Percentiles rank a stretch among this genome's conserved stretches.
These are phyloP conservation scores for Gigaspora rosea DNA, from an alignment of 192 early-diverging fungal species.

Conservation along the genomic window DNA sequence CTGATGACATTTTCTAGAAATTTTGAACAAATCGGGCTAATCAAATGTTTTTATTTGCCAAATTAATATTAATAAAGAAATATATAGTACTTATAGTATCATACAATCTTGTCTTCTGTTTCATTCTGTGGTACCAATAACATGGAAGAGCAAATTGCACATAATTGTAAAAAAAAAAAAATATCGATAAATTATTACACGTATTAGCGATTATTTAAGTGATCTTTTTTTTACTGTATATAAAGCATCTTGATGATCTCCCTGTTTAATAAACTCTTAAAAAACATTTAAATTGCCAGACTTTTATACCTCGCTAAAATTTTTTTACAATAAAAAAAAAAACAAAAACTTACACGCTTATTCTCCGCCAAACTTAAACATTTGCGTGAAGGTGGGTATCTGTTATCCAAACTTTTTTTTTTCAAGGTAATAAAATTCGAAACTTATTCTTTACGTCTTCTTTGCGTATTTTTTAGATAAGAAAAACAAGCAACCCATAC, in stretches of 20 bases:
- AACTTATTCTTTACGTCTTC: not conserved
- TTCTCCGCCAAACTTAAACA: slow-evolving; percentile 24
- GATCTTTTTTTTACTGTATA: no score
- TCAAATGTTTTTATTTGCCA: no score
- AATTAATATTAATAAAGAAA: not conserved
- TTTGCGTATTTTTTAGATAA: not conserved
- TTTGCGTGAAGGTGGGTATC: slow-evolving; percentile 35
- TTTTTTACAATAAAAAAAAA: slow-evolving; percentile 1
- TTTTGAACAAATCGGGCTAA: no score
- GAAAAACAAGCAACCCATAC: not conserved
- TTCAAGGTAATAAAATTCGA: slow-evolving; percentile 84
- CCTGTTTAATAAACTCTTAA: not conserved
- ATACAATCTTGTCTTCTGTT: slow-evolving; percentile 25
- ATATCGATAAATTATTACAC: not conserved
- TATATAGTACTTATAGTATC: no score
- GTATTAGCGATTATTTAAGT: not conserved
- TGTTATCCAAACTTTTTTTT: slow-evolving; percentile 34
- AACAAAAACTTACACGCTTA: slow-evolving; percentile 27
- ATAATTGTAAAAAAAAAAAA: not conserved
- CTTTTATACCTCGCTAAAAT: no score
- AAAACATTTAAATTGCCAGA: slow-evolving; percentile 3
- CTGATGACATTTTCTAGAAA: no score
- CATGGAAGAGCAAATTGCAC: slow-evolving; percentile 22
- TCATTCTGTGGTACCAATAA: slow-evolving; percentile 13
- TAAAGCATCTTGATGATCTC: not conserved